Evolutionary conservation across 2,329 filamentous ascomycete genomes (phyloP).

Genomic region (Arachnomyces sp.): DNA sequence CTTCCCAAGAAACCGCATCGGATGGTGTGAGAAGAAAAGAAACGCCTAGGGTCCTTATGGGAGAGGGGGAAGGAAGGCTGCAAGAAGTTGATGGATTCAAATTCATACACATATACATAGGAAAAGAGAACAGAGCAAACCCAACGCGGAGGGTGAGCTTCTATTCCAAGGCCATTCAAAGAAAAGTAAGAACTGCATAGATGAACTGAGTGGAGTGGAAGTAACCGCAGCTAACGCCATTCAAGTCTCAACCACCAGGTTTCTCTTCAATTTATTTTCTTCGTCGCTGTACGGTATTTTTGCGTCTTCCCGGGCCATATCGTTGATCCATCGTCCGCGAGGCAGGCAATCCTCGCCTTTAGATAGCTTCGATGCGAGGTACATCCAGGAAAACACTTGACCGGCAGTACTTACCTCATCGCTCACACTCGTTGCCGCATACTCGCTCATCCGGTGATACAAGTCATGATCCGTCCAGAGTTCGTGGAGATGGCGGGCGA

Average conservation of each 20-base stretch:
- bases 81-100: no score
- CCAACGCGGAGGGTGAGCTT: no score
- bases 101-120: no score
- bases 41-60: no score
- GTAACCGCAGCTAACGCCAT: background rate
- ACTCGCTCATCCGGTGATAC: constrained; percentile 58
- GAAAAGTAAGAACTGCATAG: no score
- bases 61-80: no score
- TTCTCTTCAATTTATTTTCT: constrained; percentile 50
- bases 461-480: constrained; percentile 58
- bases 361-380: constrained; percentile 60
- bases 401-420: constrained; percentile 78
- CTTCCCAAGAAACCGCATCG: no score
- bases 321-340: constrained; percentile 61
- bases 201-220: background rate
- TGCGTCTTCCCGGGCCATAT: constrained; percentile 61
- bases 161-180: no score
- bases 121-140: no score
- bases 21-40: no score
- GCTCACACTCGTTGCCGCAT: constrained; percentile 58
- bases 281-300: constrained; percentile 48
- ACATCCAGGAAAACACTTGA: constrained; percentile 68
- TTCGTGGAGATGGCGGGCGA: constrained; percentile 57
- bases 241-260: constrained; percentile 11
- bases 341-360: constrained; percentile 51